phyloP scores from a whole-genome alignment of 1,284 basidiomycete genomes.

The Ganoderma multipileum region DNA sequence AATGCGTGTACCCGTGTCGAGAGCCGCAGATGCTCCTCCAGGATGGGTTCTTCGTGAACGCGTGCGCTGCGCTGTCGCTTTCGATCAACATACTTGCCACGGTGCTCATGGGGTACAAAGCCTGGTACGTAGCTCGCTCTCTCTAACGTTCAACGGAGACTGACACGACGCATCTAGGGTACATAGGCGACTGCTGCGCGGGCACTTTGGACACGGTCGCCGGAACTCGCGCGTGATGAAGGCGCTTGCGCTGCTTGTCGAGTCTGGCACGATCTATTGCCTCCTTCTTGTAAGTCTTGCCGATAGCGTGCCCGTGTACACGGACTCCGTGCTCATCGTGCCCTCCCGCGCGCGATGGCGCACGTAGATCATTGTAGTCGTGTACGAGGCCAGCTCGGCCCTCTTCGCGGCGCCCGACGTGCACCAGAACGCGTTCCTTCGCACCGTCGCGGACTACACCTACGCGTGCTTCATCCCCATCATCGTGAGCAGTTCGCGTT shows the following conservation, averaged over 20 bases:
- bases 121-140: neutral
- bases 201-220: neutral
- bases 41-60: neutral
- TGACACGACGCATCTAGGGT: neutral
- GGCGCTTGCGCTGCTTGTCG: neutral
- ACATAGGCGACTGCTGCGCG: conserved; percentile 1
- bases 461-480: neutral
- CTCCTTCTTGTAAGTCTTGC: neutral
- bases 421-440: neutral
- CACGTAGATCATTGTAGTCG: neutral
- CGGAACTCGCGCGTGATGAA: neutral
- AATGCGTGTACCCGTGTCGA: neutral
- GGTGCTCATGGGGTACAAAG: neutral
- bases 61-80: neutral
- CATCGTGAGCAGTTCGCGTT: neutral
- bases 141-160: neutral
- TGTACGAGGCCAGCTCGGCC: neutral
- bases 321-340: neutral
- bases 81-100: neutral
- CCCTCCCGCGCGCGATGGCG: neutral
- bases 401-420: neutral
- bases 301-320: neutral
- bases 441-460: neutral
- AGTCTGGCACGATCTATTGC: conserved; percentile 2
- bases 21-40: neutral